phyloP scores from a whole-genome alignment of 1,139 yeast species.

The Meyerozyma elateridarum region DNA sequence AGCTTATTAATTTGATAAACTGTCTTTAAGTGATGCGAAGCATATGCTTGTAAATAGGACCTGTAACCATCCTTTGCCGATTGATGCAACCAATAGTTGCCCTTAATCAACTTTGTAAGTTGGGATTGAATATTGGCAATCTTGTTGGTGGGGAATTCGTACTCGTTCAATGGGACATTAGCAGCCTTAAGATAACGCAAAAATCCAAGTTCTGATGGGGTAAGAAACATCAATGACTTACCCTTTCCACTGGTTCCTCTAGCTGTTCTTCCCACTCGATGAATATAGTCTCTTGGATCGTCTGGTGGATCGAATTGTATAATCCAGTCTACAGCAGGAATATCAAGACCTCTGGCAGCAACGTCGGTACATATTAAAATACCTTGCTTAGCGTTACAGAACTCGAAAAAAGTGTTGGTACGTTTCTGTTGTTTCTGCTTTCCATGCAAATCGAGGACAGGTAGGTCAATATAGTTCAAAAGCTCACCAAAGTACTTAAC shows the following conservation, averaged over 20 bases:
- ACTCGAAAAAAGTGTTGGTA: slow-evolving; percentile 95
- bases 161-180: slow-evolving; percentile 93
- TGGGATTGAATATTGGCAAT: slow-evolving; percentile 95
- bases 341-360: slow-evolving; percentile 97
- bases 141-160: slow-evolving; percentile 89
- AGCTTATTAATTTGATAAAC: slow-evolving; percentile 94
- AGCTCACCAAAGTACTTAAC: slow-evolving; percentile 95
- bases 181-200: slow-evolving; percentile 92
- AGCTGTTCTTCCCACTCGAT: slow-evolving; percentile 97
- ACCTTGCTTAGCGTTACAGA: slow-evolving; percentile 94
- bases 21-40: slow-evolving; percentile 91
- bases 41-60: slow-evolving; percentile 93
- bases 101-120: slow-evolving; percentile 82
- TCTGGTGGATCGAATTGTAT: slow-evolving; percentile 98
- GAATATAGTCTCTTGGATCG: slow-evolving; percentile 97
- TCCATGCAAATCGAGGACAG: slow-evolving; percentile 94
- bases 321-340: slow-evolving; percentile 97
- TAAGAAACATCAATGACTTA: slow-evolving; percentile 87
- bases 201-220: slow-evolving; percentile 92
- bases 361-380: slow-evolving; percentile 93
- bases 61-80: slow-evolving; percentile 97
- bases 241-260: slow-evolving; percentile 93
- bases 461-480: slow-evolving; percentile 90
- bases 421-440: slow-evolving; percentile 98
- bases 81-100: slow-evolving; percentile 91